Percentiles rank a stretch among this genome's conserved stretches.
Evolutionary conservation across 78 protist species (phyloP).

Genomic region (Monosiga brevicollis): DNA sequence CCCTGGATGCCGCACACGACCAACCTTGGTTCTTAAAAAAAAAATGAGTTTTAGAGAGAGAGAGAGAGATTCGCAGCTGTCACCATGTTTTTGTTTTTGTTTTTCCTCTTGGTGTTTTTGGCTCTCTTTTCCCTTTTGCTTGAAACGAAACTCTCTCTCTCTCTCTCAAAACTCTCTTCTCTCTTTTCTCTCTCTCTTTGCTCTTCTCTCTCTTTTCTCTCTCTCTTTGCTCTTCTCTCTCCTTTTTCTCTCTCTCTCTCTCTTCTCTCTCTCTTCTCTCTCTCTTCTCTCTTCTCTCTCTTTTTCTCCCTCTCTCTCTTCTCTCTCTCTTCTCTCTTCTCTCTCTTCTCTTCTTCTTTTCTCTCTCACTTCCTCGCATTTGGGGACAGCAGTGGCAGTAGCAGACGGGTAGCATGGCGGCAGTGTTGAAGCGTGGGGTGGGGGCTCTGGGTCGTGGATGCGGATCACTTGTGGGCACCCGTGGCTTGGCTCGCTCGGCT

Average conservation of each 20-base stretch:
- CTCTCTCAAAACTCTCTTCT: no score
- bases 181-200: neutral
- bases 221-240: neutral
- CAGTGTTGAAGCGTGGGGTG: neutral
- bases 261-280: neutral
- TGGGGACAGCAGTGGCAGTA: neutral
- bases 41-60: no score
- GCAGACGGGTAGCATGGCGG: neutral
- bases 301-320: neutral
- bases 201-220: neutral
- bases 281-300: neutral
- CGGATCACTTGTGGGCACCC: neutral
- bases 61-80: no score
- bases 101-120: neutral
- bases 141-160: no score
- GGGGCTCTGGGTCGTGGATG: neutral
- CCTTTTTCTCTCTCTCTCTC: no score
- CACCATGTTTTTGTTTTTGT: no score
- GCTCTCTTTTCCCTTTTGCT: neutral
- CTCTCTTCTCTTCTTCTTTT: neutral
- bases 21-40: no score
- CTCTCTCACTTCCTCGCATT: neutral
- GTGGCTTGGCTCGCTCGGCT: no score
- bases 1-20: no score
- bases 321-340: neutral